Base-by-base conservation (phyloP, 2,329 filamentous ascomycete species). In the Colletotrichum sublineola region DNA sequence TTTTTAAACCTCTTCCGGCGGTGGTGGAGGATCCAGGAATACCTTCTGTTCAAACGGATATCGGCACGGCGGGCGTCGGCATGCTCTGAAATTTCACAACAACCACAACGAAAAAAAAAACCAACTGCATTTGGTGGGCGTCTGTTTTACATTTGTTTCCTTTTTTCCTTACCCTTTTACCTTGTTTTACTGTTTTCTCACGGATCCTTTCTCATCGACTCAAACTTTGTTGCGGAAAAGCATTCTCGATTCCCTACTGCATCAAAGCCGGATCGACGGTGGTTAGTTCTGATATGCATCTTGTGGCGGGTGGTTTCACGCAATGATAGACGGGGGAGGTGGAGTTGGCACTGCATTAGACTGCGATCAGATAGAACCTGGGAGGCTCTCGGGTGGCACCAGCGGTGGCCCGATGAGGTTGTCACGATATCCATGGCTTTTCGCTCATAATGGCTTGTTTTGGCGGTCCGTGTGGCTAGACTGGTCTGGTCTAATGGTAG, bases 1-100 rank as follows among this genome's bases (percentile, higher is more conserved):
- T 94, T 63, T 94, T 94, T 80, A 89, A 87, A 77, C 91, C 91
- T 85, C 78, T 88, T 77, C 81, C 84, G 74, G 81, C 80, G 74
- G 81, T 83, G 75, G 83, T 83, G 74, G 83, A 83, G 73, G 82
- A 83, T 73, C 80, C 83, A 76, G 81, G 80, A 73, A 83, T 82
- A 69, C 78, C 82, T 73, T 80, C 81, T 75, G 82, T 85, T 78
- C 82, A 84, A 74, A 82, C 82, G 75, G 82, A 83, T 74, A 78
- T 82, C 72, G 78, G 77, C 74, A 79, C 57, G 71, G 75, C 67
- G 76, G 75, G 76, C 74, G 77, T 76, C 75, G 76, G 76, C 77
- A 79, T 78, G 76, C 75, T 79, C 76, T 79, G 79, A 82, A 70
- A 77, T 63, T 77, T 53, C 29, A 53, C 50, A 53, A 24, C 46